These are phyloP conservation scores for Zarea fungicola DNA, from an alignment of 2,329 filamentous ascomycete genomes.

Conservation along the genomic window DNA sequence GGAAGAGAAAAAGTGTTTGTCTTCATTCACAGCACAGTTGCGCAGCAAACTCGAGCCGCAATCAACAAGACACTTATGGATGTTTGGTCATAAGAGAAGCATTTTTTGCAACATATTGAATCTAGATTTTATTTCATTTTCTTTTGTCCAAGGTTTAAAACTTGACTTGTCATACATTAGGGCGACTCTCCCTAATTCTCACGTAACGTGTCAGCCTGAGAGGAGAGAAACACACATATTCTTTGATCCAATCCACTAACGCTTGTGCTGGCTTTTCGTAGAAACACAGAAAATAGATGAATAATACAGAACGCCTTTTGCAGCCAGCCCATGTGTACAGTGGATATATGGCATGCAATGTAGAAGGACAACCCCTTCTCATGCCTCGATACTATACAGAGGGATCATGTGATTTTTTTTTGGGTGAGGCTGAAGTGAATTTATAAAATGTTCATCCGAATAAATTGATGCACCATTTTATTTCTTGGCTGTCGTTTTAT, in stretches of 20 bases:
- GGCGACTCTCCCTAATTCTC: background rate
- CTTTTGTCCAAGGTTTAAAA: background rate
- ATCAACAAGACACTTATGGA: too few species aligned
- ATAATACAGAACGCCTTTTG: conserved; percentile 10
- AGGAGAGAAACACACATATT: background rate
- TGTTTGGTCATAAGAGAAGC: too few species aligned
- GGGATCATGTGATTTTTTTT: background rate
- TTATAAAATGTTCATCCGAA: background rate
- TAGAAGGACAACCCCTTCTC: background rate
- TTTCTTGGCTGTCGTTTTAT: conserved; percentile 29
- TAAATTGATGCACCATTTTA: conserved; percentile 16
- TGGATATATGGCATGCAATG: conserved; percentile 9
- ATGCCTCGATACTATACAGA: conserved; percentile 11
- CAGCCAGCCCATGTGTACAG: conserved; percentile 1
- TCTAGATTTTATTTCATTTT: background rate
- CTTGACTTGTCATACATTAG: background rate
- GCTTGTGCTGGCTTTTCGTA: background rate
- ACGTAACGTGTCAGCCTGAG: background rate
- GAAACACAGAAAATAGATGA: conserved; percentile 7
- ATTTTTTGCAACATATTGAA: conserved; percentile 2
- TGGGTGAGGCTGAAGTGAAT: background rate
- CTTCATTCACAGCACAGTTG: too few species aligned
- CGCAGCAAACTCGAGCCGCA: too few species aligned
- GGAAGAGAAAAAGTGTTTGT: too few species aligned
- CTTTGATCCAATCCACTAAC: background rate